These are phyloP conservation scores for Penicillium parvum DNA, from an alignment of 495 filamentous ascomycete species.

Conservation along the genomic window DNA sequence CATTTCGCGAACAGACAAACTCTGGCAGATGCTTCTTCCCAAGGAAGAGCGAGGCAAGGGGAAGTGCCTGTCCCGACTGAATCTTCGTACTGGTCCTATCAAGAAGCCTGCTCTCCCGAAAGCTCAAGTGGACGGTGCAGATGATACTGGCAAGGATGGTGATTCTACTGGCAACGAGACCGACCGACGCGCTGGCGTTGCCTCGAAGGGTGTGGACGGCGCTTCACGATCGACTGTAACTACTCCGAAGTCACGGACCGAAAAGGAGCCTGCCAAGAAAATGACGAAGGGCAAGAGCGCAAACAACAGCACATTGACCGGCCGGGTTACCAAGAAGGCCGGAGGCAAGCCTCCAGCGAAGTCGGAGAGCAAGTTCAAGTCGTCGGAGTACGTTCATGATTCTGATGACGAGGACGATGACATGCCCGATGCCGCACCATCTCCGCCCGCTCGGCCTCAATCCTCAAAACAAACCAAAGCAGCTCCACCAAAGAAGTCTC, in stretches of 20 bases:
- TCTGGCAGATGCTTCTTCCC: slow-evolving; percentile 77
- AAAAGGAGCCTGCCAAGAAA: slow-evolving; percentile 61
- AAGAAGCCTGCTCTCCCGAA: slow-evolving; percentile 51
- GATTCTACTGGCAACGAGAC: slow-evolving; percentile 49
- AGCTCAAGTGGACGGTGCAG: slow-evolving; percentile 53
- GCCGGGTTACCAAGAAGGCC: slow-evolving; percentile 50
- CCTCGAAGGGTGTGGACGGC: slow-evolving; percentile 46
- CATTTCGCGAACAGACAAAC: slow-evolving; percentile 62
- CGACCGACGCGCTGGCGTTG: slow-evolving; percentile 44
- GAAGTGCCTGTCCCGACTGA: slow-evolving; percentile 70
- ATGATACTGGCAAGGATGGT: slow-evolving; percentile 39
- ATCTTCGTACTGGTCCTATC: slow-evolving; percentile 53
- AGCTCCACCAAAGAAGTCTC: slow-evolving; percentile 9
- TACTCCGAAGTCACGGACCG: slow-evolving; percentile 56
- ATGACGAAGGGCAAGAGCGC: slow-evolving; percentile 51
- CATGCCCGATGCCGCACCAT: slow-evolving; percentile 36
- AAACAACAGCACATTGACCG: slow-evolving; percentile 46
- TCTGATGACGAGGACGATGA: slow-evolving; percentile 68
- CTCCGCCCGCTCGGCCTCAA: slow-evolving; percentile 14
- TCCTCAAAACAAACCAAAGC: slow-evolving; percentile 15
- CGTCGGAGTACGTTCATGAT: slow-evolving; percentile 69
- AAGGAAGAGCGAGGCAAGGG: slow-evolving; percentile 74
- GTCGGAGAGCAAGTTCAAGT: slow-evolving; percentile 53
- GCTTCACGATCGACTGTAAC: slow-evolving; percentile 50
- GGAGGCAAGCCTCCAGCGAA: slow-evolving; percentile 44